These are phyloP conservation scores for Suhomyces tanzawaensis DNA, from an alignment of 805 yeast genomes.

Conservation along the genomic window DNA sequence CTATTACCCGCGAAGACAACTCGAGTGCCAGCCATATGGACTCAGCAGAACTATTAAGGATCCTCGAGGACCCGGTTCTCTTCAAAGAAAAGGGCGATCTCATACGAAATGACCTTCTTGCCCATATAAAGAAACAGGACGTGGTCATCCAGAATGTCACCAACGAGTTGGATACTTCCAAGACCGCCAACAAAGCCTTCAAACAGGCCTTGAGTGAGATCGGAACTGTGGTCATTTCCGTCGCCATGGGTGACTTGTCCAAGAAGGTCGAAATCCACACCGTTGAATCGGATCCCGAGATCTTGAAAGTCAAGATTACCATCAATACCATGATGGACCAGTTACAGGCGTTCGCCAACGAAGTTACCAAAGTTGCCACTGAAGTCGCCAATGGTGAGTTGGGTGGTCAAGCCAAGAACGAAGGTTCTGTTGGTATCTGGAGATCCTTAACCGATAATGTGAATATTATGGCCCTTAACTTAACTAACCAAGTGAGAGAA, in stretches of 20 bases:
- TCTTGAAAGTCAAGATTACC: slow-evolving; percentile 72
- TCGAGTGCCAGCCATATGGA: slow-evolving; percentile 21
- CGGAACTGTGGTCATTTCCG: slow-evolving; percentile 83
- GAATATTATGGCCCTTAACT: slow-evolving; percentile 82
- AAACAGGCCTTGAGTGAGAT: slow-evolving; percentile 73
- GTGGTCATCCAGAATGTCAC: slow-evolving; percentile 22
- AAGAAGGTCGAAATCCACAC: slow-evolving; percentile 75
- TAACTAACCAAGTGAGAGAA: slow-evolving; percentile 70
- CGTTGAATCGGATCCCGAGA: slow-evolving; percentile 74
- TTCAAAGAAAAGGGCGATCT: slow-evolving; percentile 26
- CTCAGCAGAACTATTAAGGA: slow-evolving; percentile 29
- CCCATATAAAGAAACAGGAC: slow-evolving; percentile 32
- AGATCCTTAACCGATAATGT: slow-evolving; percentile 79
- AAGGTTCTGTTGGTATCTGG: slow-evolving; percentile 89
- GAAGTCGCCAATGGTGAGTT: slow-evolving; percentile 88
- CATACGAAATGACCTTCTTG: slow-evolving; percentile 30
- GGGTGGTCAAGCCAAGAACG: slow-evolving; percentile 85
- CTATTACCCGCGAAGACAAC: not conserved
- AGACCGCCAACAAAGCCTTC: slow-evolving; percentile 64
- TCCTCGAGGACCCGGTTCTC: slow-evolving; percentile 39
- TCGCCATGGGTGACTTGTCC: slow-evolving; percentile 83
- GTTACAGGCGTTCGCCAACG: slow-evolving; percentile 74
- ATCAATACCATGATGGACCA: slow-evolving; percentile 90
- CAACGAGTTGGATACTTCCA: slow-evolving; percentile 34
- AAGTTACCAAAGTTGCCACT: slow-evolving; percentile 82